Base-by-base conservation (phyloP, 2,329 filamentous ascomycete genomes). In the Pseudogymnoascus sp. region DNA sequence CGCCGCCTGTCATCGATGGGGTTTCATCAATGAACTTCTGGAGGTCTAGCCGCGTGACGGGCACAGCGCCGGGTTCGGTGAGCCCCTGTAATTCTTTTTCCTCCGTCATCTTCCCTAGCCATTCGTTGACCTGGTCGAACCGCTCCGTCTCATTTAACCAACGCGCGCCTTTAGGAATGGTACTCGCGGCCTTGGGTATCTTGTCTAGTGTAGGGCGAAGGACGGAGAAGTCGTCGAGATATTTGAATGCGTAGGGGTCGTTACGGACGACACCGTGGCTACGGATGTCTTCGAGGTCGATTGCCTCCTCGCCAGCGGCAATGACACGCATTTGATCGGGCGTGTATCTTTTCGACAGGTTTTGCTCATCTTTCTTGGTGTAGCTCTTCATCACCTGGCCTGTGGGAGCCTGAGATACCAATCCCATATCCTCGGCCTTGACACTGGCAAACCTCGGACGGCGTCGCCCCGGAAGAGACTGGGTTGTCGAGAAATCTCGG, bases 181-280 rank as follows among this genome's bases (percentile, higher is more conserved):
- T 69, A 12, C 65, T 66, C n/a, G 68, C 63, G 19, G 66, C 67
- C 74, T 76, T 80, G 68, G 76, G 82, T 73, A 79, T 84, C 72
- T 87, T 83, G 77, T 97, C 93, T 64, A 94, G 83, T 59, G 90
- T 80, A 61, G 91, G 90, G 71, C 91, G 84, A 66, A 93, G 82
- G 63, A 83, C 82, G 64, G 88, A 84, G 71, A 96, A 89, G 74
- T 96, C 91, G 73, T 97, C 92, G 62, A 93, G 77, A 74, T 96
- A 94, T 65, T 84, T 80, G 59, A 92, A 78, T 61, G 80, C 80
- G 79, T 90, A 89, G 7, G 86, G 82, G 72, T 96, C 92, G 62
- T 79, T 81, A 65, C 91, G 86, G 68, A 90, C 75, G 45, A 84
- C 81, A 67, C 87, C 90, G 76, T 94, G 89, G 35, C 84, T 80